Percentiles rank a stretch among this genome's conserved stretches.
phyloP scores from a whole-genome alignment of 176 grass and related monocot species.

The Carex parvula region DNA sequence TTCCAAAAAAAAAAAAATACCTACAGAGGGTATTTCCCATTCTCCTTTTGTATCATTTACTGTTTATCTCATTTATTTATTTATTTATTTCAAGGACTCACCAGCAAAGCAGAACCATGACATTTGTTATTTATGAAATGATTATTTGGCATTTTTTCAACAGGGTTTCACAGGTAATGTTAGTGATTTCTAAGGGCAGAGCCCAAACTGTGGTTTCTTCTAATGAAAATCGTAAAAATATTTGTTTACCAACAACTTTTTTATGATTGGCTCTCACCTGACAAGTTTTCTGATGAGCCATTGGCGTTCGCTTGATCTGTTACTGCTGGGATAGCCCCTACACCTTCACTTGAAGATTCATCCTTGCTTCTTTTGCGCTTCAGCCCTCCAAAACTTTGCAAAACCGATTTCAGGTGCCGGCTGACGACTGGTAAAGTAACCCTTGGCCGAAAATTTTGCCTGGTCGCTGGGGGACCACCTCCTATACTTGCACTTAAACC shows the following conservation, averaged over 20 bases:
- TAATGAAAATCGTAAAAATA: not conserved
- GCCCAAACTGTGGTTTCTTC: not conserved
- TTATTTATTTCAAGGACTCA: not conserved
- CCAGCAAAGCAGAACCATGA: not conserved
- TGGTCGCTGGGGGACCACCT: conserved; percentile 77
- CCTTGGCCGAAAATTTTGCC: conserved; percentile 72
- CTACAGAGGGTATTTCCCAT: not conserved
- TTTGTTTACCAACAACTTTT: not conserved
- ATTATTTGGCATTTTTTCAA: not conserved
- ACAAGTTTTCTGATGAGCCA: not conserved
- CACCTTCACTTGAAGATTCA: conserved; percentile 30
- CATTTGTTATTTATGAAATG: not conserved
- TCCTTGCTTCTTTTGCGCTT: conserved; percentile 78
- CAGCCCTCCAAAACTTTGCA: conserved; percentile 30
- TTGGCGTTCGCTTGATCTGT: not conserved
- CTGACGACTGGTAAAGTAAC: conserved; percentile 88
- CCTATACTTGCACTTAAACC: conserved; percentile 86
- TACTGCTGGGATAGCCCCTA: conserved; percentile 7
- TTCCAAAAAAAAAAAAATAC: not conserved
- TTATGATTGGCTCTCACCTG: not conserved
- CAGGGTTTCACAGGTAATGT: not conserved
- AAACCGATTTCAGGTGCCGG: conserved; percentile 69
- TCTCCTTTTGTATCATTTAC: not conserved
- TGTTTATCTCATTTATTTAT: not conserved
- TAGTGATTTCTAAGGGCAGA: not conserved